These are phyloP conservation scores for Echinosophora koreensis DNA, from an alignment of 306 rosid genomes.

Conservation along the genomic window DNA sequence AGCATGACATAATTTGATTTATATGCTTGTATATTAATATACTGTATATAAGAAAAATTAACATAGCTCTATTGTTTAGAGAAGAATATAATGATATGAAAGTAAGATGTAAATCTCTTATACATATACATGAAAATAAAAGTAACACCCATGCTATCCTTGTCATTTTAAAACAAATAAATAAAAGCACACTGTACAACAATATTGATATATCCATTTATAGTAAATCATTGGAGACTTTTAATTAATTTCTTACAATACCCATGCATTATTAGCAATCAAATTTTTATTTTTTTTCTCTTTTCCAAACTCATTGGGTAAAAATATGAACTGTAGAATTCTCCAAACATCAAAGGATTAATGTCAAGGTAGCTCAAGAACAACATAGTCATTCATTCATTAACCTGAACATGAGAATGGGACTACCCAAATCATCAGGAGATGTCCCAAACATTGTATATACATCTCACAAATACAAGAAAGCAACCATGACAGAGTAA, in stretches of 20 bases:
- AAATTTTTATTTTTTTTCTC: neutral
- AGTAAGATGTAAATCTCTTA: too few species aligned
- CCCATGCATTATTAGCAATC: slow-evolving; percentile 1
- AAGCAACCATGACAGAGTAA: slow-evolving; percentile 40
- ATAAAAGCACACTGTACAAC: neutral
- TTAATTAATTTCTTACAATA: neutral
- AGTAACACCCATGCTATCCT: neutral
- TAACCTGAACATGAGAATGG: slow-evolving; percentile 8
- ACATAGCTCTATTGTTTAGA: neutral
- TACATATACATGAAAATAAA: neutral
- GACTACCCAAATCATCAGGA: slow-evolving; percentile 12
- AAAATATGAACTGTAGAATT: slow-evolving; percentile 29
- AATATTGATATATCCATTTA: neutral
- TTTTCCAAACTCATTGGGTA: neutral
- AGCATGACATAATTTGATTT: neutral
- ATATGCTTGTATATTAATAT: too few species aligned
- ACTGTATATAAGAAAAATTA: neutral
- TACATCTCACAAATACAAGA: slow-evolving; percentile 19
- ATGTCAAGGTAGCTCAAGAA: neutral
- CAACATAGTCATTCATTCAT: slow-evolving; percentile 31
- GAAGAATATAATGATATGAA: neutral
- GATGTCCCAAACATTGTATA: neutral
- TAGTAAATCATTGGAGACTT: slow-evolving; percentile 11
- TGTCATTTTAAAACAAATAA: neutral
- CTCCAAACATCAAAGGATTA: neutral